Conservation (phyloP, 345 rosid species). For the Boechera retrofracta region DNA sequence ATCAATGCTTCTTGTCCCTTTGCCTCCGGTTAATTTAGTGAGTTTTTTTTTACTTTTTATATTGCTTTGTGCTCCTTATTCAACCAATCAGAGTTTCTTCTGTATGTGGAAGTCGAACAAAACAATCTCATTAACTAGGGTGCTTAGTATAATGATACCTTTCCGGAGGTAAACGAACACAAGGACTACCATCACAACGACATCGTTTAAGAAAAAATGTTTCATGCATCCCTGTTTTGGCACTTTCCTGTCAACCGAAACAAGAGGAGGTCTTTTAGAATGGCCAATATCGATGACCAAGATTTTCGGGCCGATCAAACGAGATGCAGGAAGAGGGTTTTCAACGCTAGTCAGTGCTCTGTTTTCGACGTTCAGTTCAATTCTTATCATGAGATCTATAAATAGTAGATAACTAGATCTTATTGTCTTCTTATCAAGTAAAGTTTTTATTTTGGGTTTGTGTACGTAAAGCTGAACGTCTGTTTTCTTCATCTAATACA, state of each 20-base stretch:
- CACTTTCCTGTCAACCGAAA: background rate
- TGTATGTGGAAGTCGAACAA: no score
- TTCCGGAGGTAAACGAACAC: no score
- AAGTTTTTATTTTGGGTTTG: background rate
- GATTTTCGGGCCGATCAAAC: no score
- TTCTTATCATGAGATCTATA: background rate
- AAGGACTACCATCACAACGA: background rate
- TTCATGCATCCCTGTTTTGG: background rate
- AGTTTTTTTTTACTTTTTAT: background rate
- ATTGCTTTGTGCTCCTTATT: background rate
- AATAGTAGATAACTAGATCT: background rate
- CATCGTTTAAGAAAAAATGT: background rate
- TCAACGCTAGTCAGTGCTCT: background rate
- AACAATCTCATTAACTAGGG: no score
- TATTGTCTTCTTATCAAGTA: background rate
- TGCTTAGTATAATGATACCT: no score
- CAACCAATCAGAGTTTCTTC: background rate
- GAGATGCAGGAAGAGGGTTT: background rate
- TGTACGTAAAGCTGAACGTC: background rate
- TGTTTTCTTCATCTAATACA: background rate
- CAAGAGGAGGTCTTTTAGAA: background rate
- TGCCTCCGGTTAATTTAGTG: background rate
- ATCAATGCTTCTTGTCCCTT: constrained; percentile 31
- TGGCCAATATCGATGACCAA: no score
- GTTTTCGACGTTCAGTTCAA: background rate